Evolutionary conservation across 805 yeast species (phyloP).

Genomic region (Pichia cabralensis): DNA sequence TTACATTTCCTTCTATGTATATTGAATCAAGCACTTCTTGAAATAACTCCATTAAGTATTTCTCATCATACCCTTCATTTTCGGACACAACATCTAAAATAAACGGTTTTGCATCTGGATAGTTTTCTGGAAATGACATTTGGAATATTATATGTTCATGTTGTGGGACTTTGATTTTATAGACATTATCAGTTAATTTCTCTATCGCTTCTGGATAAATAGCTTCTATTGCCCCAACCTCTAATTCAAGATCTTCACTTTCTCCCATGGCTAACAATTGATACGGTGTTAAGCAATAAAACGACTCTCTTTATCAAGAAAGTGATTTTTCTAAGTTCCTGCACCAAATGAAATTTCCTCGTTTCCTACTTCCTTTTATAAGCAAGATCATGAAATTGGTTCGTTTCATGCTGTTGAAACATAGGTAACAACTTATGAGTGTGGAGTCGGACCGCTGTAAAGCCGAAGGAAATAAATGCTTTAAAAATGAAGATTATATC

Average conservation of each 20-base stretch:
- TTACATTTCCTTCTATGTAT: conserved; percentile 55
- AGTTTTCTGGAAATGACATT: conserved; percentile 57
- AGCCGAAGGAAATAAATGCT: conserved; percentile 3
- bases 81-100: conserved; percentile 42
- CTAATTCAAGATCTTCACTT: conserved; percentile 54
- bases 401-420: no score
- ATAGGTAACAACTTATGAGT: no score
- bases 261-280: conserved; percentile 11
- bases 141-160: conserved; percentile 53
- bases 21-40: conserved; percentile 43
- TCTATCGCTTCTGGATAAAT: conserved; percentile 64
- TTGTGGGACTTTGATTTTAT: conserved; percentile 47
- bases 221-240: conserved; percentile 74
- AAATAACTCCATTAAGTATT: conserved; percentile 38
- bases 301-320: no score
- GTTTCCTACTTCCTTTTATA: no score
- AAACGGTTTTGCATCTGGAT: conserved; percentile 60
- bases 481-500: not conserved
- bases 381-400: no score
- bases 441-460: not conserved
- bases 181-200: conserved; percentile 29
- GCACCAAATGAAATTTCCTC: no score
- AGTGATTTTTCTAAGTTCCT: no score
- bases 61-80: conserved; percentile 29
- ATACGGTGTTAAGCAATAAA: no score